Evolutionary conservation across 768 basidiomycete species (phyloP), one percentile per base, ranked within the genome.

Genomic region (Mycena epipterygia): DNA sequence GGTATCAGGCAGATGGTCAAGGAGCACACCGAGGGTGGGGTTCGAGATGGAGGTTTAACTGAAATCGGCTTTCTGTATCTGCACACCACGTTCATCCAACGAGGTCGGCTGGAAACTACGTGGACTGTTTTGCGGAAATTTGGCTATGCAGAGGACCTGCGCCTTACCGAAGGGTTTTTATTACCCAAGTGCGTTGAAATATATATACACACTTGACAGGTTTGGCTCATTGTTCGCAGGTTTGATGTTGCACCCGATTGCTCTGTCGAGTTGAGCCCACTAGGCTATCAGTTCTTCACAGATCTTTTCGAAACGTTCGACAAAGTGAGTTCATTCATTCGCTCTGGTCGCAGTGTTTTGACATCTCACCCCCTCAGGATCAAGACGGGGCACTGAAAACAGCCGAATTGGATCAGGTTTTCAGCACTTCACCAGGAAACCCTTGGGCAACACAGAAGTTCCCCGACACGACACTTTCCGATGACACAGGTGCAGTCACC

Each of bases 51-150:
- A 68, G 96, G 95, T 21, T 85, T 99, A 70, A 98, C 97, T 5
- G 95, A 98, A 82, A 89, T 90, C 8, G 97, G 97, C 0, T 98
- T 98, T 83, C 81, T 98, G 42, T 97, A 94, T 77, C 90, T 99
- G 16, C 96, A 98, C 79, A 98, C 97, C 4, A 94, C 91, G 73
- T 99, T 99, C 82, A 98, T 99, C 64, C 97, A 97, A 81, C 91
- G 93, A 46, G 97, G 97, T 25, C 89, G 97, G 55, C 86, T 97
- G 71, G 97, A 99, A 80, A 99, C 97, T 30, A 99, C 97, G 1
- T 99, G 97, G 97, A 97, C 95, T 11, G 96, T 97, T 8, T 86
- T 99, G 73, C 86, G 97, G 70, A 95, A 91, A 77, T 98, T 98
- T 79, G 97, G 97, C 5, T 99, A 99, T 77, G 97, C 93, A 17